Evolutionary conservation across 768 basidiomycete genomes (phyloP), one percentile per base, ranked within the genome.

Genomic region (Phallus indusiatus): DNA sequence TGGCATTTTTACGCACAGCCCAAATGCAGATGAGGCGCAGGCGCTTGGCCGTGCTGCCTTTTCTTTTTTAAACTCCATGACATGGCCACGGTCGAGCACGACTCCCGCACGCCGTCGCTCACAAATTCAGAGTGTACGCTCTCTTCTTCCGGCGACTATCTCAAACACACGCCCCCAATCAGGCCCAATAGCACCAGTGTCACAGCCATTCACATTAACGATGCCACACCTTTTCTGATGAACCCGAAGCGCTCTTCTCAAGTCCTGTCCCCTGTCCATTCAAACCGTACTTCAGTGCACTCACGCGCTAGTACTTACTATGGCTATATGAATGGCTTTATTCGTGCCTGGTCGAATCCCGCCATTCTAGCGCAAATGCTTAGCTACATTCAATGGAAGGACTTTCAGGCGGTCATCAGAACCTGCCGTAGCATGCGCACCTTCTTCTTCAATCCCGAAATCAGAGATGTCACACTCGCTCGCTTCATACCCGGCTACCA

Each of bases 401-500:
- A 78, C 64, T 73, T 80, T 60, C 68, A 71, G 47, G 67, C 73
- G 18, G 68, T 80, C 55, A 66, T 70, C 21, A 65, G 68, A 46
- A 72, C 75, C 9, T 75, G 69, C 53, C 65, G 68, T 6, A 64
- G 65, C 17, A 71, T 74, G 55, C 68, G 77, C 37, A 66, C 62
- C 7, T 63, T 72, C 49, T 67, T 78, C 63, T 59, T 64, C 20
- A 57, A 64, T 16, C 68, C 68, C 2, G 67, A 70, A n/a, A 64
- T 73, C 48, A 68, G 70, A 55, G 72, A 78, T 58, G 64, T 67
- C 59, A 66, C 80, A 36, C 69, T 80, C n/a, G 67, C 74, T 9
- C 70, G 66, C 36, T 86, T 77, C 65, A 76, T 91, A 1, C 82
- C 84, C 0, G 81, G 79, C 5, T 90, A 83, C 66, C 67, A 70